Evolutionary conservation across 1,284 basidiomycete genomes (phyloP), one percentile per base, ranked within the genome.

Genomic region (Ustilago nuda): DNA sequence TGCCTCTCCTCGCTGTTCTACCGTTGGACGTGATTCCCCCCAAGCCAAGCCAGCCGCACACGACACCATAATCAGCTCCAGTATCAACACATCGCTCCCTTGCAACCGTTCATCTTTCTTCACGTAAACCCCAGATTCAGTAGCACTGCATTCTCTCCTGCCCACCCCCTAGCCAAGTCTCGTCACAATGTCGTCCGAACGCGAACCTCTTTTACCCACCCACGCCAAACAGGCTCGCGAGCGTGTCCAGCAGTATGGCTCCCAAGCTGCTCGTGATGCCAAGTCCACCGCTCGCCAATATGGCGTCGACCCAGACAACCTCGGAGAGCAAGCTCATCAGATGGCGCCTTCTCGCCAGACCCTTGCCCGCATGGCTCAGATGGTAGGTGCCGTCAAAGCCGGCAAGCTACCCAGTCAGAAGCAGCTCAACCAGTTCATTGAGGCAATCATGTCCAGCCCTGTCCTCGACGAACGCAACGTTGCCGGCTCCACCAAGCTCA

Each of bases 371-470:
- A 56, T 79, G 52, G 73, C 77, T 7, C 70, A 76, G 56, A 70
- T 79, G 64, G 46, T 71, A 54, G 77, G 74, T 8, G 77, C 77
- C 39, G 13, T 79, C 67, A 69, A 73, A 60, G 77, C 77, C 6
- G 77, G 77, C 59, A 79, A 79, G 68, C 53, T 79, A 30, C 77
- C 77, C 58, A 66, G 65, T 23, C 77, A 79, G 56, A 56, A 68
- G 50, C 78, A 79, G 66, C 60, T 79, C 68, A 72, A 65, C 66
- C 32, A 43, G 13, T 71, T 72, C 35, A 74, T 79, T 61, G 74
- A 79, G 46, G 56, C 61, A 50, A 30, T 77, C 72, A 69, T 77
- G 61, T 66, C 68, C 19, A 74, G 71, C 70, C 68, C 74, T 43
- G 69, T 79, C 41, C 75, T 79, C 63, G 72, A 79, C 63, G 75